Evolutionary conservation across 2,329 filamentous ascomycete genomes (phyloP).

Genomic region (Stachybotrys echinatus): DNA sequence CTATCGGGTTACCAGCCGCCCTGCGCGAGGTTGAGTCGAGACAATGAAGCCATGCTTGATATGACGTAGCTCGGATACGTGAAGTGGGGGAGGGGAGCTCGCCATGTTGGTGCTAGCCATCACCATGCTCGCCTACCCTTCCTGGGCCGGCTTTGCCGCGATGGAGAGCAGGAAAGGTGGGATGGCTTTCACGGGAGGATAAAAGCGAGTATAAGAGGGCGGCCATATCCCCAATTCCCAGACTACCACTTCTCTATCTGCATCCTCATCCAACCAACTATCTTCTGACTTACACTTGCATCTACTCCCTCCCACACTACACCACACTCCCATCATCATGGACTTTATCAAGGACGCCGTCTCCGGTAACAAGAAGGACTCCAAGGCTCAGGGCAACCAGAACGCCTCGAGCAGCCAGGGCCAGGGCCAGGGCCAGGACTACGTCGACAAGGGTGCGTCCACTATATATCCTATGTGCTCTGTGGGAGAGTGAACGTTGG

Average conservation of each 20-base stretch:
- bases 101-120: neutral
- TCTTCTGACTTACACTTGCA: neutral
- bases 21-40: too few relatives aligned
- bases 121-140: neutral
- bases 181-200: neutral
- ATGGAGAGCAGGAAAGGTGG: neutral
- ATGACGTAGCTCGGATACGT: slow-evolving; percentile 3
- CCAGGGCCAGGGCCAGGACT: slow-evolving; percentile 21
- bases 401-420: slow-evolving; percentile 7
- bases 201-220: slow-evolving; percentile 10
- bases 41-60: neutral
- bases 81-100: slow-evolving; percentile 5
- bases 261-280: neutral
- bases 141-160: neutral
- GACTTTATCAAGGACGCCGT: slow-evolving; percentile 33
- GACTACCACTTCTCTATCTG: neutral
- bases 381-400: slow-evolving; percentile 7
- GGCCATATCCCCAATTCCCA: slow-evolving; percentile 2
- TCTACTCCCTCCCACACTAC: slow-evolving; percentile 1
- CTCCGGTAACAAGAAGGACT: slow-evolving; percentile 5
- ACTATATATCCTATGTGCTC: too few relatives aligned
- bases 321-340: slow-evolving; percentile 19
- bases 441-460: slow-evolving; percentile 31
- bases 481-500: neutral
- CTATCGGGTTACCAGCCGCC: too few relatives aligned